Evolutionary conservation across 345 rosid species (phyloP).

Genomic region (Eucalyptus viminalis): DNA sequence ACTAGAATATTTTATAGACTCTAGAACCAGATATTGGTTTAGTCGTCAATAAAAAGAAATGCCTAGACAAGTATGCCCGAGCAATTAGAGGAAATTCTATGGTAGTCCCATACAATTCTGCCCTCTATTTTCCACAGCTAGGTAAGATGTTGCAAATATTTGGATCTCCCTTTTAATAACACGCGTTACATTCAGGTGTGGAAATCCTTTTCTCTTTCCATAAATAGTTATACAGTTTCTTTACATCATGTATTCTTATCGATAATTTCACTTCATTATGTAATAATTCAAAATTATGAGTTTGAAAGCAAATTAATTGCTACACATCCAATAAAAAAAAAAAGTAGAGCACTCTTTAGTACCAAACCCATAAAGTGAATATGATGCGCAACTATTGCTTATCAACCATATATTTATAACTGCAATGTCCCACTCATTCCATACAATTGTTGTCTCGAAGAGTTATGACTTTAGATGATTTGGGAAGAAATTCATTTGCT

Average conservation of each 20-base stretch:
- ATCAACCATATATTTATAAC: too few species aligned
- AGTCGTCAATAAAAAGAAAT: too few species aligned
- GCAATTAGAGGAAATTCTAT: too few species aligned
- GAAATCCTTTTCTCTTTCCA: neutral
- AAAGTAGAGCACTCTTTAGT: neutral
- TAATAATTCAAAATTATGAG: neutral
- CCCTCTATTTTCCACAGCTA: too few species aligned
- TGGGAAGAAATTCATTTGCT: neutral
- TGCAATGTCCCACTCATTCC: accelerated
- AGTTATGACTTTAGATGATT: neutral
- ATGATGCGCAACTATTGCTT: neutral
- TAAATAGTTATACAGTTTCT: neutral
- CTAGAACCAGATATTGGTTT: too few species aligned
- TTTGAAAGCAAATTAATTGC: neutral
- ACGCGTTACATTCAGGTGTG: accelerated
- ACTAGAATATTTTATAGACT: too few species aligned
- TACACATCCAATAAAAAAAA: neutral
- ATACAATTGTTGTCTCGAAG: accelerated
- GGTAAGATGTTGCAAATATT: too few species aligned
- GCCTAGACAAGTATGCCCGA: too few species aligned
- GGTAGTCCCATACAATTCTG: too few species aligned
- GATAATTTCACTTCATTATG: neutral
- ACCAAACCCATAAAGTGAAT: neutral
- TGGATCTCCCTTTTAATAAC: too few species aligned
- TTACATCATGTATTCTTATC: neutral